Evolutionary conservation across 2,329 filamentous ascomycete genomes (phyloP), one percentile per base, ranked within the genome.

Genomic region (Stylonectria norvegica): DNA sequence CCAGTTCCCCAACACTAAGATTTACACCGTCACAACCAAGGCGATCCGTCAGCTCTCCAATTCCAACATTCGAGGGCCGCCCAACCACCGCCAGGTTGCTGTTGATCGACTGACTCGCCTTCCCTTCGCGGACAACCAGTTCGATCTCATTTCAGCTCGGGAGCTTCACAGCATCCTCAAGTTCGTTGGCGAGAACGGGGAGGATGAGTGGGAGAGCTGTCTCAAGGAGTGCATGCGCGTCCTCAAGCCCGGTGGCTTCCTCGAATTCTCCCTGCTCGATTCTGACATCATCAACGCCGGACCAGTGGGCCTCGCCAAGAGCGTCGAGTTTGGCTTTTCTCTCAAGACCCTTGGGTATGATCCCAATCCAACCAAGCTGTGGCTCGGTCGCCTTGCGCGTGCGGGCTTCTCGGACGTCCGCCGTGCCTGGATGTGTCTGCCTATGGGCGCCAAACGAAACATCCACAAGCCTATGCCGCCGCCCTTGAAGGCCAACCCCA

Each of bases 321-420:
- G 85, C 34, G 88, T 94, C 39, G 90, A 97, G 65, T 97, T 98
- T 59, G 85, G 86, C 28, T 94, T 93, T 71, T 84, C 86, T 37
- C 83, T 98, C 45, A 86, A 86, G 65, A 91, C 86, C 0, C 79
- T 91, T 3, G 91, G 91, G 20, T 97, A 96, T 62, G 93, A 97
- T 61, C 83, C 91, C 2, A 73, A 73, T 37, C 87, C 91, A 0
- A 93, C 89, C 11, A 89, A 88, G 66, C 75, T 76, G 42, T 97
- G 91, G 71, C 72, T 96, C 3, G 69, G 75, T 14, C 81, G 90
- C 34, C 75, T 98, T 28, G 72, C 76, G 39, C 79, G 81, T 38
- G 81, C 84, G 10, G 86, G 89, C 10, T 97, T 96, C 59, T 73
- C 75, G n/a, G 77, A 85, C 28, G 77, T 89, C 48, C 89, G 88